Evolutionary conservation across 371 early-diverging fungal genomes (phyloP).

Genomic region (Mortierella sp.): DNA sequence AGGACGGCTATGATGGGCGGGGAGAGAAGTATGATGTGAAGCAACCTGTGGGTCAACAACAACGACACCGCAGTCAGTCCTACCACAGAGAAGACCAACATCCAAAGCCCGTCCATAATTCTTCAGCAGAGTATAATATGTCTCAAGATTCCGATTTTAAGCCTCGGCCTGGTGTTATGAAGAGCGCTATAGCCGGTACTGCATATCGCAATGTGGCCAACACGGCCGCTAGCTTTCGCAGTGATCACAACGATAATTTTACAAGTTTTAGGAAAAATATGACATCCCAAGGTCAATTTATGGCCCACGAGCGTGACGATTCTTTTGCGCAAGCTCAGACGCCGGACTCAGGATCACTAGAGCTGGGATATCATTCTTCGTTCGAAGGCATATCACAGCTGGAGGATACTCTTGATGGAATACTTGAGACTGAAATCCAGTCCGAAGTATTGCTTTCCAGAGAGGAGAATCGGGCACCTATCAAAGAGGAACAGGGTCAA

Average conservation of each 20-base stretch:
- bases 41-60: background rate
- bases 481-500: background rate
- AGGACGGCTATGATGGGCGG: slow-evolving; percentile 22
- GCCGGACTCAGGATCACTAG: too few relatives aligned
- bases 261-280: background rate
- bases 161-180: background rate
- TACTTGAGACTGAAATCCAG: background rate
- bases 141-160: background rate
- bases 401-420: background rate
- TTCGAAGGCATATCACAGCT: background rate
- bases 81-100: background rate
- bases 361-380: background rate
- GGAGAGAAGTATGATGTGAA: background rate
- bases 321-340: background rate
- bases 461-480: background rate
- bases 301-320: background rate
- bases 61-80: background rate
- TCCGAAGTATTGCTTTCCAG: background rate
- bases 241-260: background rate
- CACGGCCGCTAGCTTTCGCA: background rate
- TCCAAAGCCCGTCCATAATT: background rate
- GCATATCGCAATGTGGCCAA: background rate
- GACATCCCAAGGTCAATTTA: background rate
- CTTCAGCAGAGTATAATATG: background rate
- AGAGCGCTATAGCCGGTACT: background rate